Evolutionary conservation across 2,329 filamentous ascomycete genomes (phyloP).

Genomic region (Phialocephala subalpina): DNA sequence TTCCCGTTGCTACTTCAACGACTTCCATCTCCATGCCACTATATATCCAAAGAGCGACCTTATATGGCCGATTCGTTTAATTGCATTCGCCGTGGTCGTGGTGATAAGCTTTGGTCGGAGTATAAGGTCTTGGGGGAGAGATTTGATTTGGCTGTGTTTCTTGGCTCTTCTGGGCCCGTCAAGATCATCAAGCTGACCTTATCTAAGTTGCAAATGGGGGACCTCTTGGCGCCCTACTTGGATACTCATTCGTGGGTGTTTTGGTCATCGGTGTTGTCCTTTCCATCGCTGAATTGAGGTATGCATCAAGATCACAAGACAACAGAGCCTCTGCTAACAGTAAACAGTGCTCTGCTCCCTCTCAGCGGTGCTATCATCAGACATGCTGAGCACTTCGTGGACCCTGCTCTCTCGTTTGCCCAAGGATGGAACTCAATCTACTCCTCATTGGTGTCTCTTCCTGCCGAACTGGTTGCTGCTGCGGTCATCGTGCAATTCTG

Average conservation of each 20-base stretch:
- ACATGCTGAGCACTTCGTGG: slow-evolving; percentile 48
- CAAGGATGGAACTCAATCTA: slow-evolving; percentile 46
- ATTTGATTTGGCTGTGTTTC: slow-evolving; percentile 15
- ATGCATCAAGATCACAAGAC: not conserved
- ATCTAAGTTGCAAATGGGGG: slow-evolving; percentile 53
- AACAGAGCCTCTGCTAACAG: not conserved
- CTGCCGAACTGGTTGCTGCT: slow-evolving; percentile 67
- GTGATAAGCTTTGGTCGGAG: too few relatives aligned
- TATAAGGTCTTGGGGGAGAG: not conserved
- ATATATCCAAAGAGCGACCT: too few relatives aligned
- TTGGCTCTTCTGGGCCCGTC: not conserved
- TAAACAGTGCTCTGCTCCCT: slow-evolving; percentile 51
- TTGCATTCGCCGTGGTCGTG: too few relatives aligned
- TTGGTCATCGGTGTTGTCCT: slow-evolving; percentile 59
- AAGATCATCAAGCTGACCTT: slow-evolving; percentile 16
- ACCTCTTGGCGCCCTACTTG: slow-evolving; percentile 58
- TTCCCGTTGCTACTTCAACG: not conserved
- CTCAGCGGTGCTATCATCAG: slow-evolving; percentile 51
- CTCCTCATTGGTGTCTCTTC: slow-evolving; percentile 39
- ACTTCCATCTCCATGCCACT: not conserved
- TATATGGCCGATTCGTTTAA: too few relatives aligned
- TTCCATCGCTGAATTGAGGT: slow-evolving; percentile 58
- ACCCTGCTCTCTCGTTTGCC: slow-evolving; percentile 46
- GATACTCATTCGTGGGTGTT: slow-evolving; percentile 57
- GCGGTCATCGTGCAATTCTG: slow-evolving; percentile 70